Evolutionary conservation across 257 asterid species (phyloP), one percentile per base, ranked within the genome.

Genomic region (Coffea canephora): DNA sequence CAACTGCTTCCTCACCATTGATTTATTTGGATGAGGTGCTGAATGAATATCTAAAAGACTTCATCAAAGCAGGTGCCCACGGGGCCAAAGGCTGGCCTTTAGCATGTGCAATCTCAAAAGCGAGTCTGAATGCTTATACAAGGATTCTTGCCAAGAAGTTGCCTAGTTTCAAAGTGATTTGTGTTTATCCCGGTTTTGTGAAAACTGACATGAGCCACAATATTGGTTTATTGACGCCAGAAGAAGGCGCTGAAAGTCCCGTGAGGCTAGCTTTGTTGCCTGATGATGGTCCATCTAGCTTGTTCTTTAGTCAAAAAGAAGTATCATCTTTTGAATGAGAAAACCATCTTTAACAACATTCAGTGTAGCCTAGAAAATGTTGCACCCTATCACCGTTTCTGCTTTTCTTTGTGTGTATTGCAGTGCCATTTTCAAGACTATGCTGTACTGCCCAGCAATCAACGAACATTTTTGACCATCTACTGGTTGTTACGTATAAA

Each of bases 51-150:
- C 34, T 31, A 31, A 31, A 31, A 31, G 34, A 31, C 34, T 31
- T 31, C 34, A 31, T 31, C 1, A 31, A 31, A 31, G 34, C 34
- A 31, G 34, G 34, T 31, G 34, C 34, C 83, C 43, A 39, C 2
- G 43, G 78, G 95, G 77, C 88, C 57, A 85, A 89, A 74, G 91
- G 91, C 12, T 90, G 95, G 95, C 91, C 92, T 67, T 5, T 49
- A 13, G 89, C 80, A 74, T 50, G 88, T 80, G 1, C 72, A 65
- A 27, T 92, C 79, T 87, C 92, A 18, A 89, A 92, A 88, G 90
- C 90, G 46, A 88, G 87, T 6, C 49, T 89, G 72, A 89, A 87
- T 39, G 91, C 90, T 1, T 89, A 88, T 82, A 91, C 95, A 18
- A 85, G 91, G 71, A 81, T 90, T 52, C 50, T 90, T 15, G 92